Base-by-base conservation (phyloP, 371 early-diverging fungal species). In the Mortierella polycephala region DNA sequence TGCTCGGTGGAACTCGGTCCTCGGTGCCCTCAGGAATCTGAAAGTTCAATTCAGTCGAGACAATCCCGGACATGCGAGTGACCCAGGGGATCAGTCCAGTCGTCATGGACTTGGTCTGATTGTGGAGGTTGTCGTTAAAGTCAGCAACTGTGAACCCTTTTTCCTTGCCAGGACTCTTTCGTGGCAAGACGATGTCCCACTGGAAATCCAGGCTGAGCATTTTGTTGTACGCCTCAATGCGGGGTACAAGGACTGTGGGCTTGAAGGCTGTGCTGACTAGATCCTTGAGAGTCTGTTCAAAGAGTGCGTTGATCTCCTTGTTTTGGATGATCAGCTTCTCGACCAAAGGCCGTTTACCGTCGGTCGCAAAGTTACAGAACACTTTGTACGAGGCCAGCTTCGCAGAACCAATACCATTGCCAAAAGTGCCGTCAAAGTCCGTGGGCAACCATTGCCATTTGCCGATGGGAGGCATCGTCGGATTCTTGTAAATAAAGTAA, bases 191-290 rank as follows among this genome's bases (percentile, higher is more conserved):
- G 40, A 72, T 64, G 47, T 84, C 83, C 87, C 87, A 87, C 18
- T 65, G 71, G 50, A 83, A 77, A 63, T 87, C 87, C 64, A 83
- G 75, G 9, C 56, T 21, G 49, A 87, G 71, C 86, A 87, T 85
- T 39, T 80, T 53, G 23, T 73, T 71, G 82, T 85, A 86, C 45
- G 83, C 84, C 39, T 82, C 51, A 40, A 87, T 76, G 7, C 84
- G 82, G 11, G 87, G 82, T 13, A 75, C 62, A 21, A 87, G 54
- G 9, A 81, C 81, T 16, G 83, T 77, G n/a, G 85, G 83, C 61
- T 87, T 87, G 76, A 85, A 86, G 62, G 83, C 85, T 12, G 83
- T 81, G 60, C 81, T 81, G 61, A 86, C 67, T 12, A 86, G 60
- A 11, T 84, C 83, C 75, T 81, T 84, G 44, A 87, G 61, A 1